Conservation (phyloP, 768 basidiomycete species). For the Pholiota conissans region DNA sequence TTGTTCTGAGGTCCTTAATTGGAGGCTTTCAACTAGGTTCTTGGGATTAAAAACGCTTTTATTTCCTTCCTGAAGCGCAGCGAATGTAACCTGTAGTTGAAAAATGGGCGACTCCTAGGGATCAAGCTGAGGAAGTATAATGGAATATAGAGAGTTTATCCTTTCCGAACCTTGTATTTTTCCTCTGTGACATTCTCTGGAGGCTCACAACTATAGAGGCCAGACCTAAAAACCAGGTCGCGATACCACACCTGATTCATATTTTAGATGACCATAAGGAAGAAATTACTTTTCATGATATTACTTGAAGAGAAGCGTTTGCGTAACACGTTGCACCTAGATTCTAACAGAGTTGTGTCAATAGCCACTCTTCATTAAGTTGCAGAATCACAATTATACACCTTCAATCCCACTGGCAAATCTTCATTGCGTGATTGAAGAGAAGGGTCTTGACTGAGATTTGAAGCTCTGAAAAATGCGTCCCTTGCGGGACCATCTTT, state of each 20-base stretch:
- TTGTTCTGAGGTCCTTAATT: slow-evolving; percentile 80
- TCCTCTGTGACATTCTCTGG: slow-evolving; percentile 44
- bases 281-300: not conserved
- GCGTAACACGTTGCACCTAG: slow-evolving; percentile 97
- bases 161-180: slow-evolving; percentile 34
- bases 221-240: slow-evolving; percentile 76
- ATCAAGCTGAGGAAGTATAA: not conserved
- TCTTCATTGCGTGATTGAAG: slow-evolving; percentile 47
- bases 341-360: slow-evolving; percentile 51
- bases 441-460: slow-evolving; percentile 57
- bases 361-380: not conserved
- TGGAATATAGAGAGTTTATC: not conserved
- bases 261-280: not conserved
- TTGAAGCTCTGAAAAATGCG: slow-evolving; percentile 50
- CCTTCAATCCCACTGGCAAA: slow-evolving; percentile 78
- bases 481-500: slow-evolving; percentile 32
- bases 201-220: slow-evolving; percentile 77
- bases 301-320: slow-evolving; percentile 89
- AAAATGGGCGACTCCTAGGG: slow-evolving; percentile 74
- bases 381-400: slow-evolving; percentile 25
- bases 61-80: slow-evolving; percentile 77
- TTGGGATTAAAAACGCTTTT: slow-evolving; percentile 78
- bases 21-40: slow-evolving; percentile 82
- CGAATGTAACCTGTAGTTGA: slow-evolving; percentile 78
- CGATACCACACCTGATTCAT: slow-evolving; percentile 84